Base-by-base conservation (phyloP, 1,284 basidiomycete species). In the Malassezia japonica region DNA sequence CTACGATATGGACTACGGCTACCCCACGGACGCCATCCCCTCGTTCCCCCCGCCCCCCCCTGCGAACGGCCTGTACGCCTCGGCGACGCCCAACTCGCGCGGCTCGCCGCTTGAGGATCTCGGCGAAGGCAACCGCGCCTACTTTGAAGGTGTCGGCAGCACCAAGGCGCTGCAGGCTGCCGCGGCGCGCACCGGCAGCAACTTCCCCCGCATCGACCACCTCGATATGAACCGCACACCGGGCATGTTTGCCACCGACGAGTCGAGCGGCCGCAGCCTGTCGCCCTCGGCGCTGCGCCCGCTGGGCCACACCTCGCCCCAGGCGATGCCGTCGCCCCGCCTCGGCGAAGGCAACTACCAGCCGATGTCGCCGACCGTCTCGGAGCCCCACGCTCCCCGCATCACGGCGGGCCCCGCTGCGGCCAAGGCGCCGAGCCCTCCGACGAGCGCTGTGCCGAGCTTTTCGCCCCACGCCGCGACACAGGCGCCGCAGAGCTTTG, bases 81-180 rank as follows among this genome's bases (percentile, higher is more conserved):
- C 39, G n/a, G 16, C 12, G 23, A 40, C 39, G 38, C 47, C 39
- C 13, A 45, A 33, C n/a, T 40, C 37, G 38, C 23, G 31, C 13
- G 44, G 32, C 25, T 38, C 37, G 32, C 37, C 37, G 28, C 10
- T 25, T 1, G 39, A 35, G 13, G 45, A 53, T 6, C 8, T 6
- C 12, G 15, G 23, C 8, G 45, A 53, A 13, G 12, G 16, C 4
- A 41, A 48, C 31, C 50, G 50, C 23, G 45, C 44, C 15, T 53
- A 53, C 41, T 53, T 53, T 34, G 50, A 53, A 18, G 50, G 45
- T 8, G 43, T 53, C 31, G 50, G 50, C 33, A 32, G 50, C 32
- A 53, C 50, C 23, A 53, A 53, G 45, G 50, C 50, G 23, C 38
- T 53, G 16, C 50, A 53, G 35, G 50, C 45, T 9, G 50, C 50